These are phyloP conservation scores for Pleurotus tuber-regium DNA, from an alignment of 768 basidiomycete species.

Conservation along the genomic window DNA sequence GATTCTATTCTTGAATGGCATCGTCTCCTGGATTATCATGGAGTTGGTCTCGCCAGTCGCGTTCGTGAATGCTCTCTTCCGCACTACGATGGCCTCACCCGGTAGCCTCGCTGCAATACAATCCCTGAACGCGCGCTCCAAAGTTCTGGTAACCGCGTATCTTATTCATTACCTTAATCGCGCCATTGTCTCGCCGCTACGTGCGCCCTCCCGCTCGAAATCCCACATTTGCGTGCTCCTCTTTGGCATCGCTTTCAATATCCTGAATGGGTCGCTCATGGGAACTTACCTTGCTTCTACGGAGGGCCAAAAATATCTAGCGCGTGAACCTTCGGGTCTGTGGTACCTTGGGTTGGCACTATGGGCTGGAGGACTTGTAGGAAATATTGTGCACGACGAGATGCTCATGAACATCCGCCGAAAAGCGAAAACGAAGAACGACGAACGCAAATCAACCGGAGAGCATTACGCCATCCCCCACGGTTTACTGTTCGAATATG, in stretches of 20 bases:
- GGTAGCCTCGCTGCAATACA: constrained; percentile 19
- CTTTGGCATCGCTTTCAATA: constrained; percentile 61
- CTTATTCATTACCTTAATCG: constrained; percentile 83
- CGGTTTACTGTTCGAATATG: constrained; percentile 68
- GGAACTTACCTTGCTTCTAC: constrained; percentile 70
- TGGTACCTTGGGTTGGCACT: constrained; percentile 55
- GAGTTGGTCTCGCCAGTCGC: constrained; percentile 60
- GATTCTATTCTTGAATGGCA: constrained; percentile 13
- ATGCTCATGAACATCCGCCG: constrained; percentile 80
- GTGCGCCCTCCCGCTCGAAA: constrained; percentile 76
- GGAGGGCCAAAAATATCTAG: constrained; percentile 42
- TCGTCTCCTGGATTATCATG: constrained; percentile 74
- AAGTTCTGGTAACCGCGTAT: constrained; percentile 56
- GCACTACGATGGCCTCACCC: constrained; percentile 44
- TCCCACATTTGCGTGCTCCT: constrained; percentile 67
- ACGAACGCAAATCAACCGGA: constrained; percentile 17
- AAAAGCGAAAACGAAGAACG: constrained; percentile 40
- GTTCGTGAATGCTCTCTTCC: constrained; percentile 49
- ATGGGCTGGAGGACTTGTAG: constrained; percentile 70
- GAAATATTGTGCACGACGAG: constrained; percentile 90
- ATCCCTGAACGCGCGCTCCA: constrained; percentile 37
- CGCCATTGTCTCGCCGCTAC: constrained; percentile 72
- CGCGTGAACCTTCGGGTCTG: constrained; percentile 28
- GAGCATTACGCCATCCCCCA: constrained; percentile 80
- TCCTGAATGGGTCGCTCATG: constrained; percentile 66